Conservation (phyloP, 1,284 basidiomycete genomes). For the Cryptococcus deneoformans region DNA sequence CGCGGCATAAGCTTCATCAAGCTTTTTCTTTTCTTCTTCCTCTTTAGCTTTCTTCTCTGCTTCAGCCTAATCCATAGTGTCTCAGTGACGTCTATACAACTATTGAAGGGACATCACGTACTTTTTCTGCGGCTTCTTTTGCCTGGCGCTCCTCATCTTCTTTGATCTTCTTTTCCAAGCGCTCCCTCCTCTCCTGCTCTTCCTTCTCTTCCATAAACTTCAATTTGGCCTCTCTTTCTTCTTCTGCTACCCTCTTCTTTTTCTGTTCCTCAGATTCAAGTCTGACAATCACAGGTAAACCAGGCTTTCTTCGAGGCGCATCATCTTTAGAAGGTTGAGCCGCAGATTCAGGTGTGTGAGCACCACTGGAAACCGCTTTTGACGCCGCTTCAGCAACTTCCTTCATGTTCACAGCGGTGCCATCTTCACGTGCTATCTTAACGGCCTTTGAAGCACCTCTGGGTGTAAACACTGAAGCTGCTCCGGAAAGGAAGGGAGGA, state of each 20-base stretch:
- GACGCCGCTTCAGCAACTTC: slow-evolving; percentile 17
- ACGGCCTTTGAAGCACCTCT: slow-evolving; percentile 27
- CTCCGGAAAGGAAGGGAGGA: slow-evolving; percentile 28
- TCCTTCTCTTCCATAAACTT: slow-evolving; percentile 42
- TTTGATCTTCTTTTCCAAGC: slow-evolving; percentile 36
- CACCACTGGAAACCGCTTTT: slow-evolving; percentile 17
- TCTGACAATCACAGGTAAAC: slow-evolving; percentile 46
- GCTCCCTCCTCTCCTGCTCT: slow-evolving; percentile 45
- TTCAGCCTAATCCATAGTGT: slow-evolving; percentile 50
- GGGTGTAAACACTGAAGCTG: slow-evolving; percentile 42
- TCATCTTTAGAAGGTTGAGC: not conserved
- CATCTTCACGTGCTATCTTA: slow-evolving; percentile 48
- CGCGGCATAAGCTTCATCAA: slow-evolving; percentile 17
- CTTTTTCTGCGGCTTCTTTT: slow-evolving; percentile 52
- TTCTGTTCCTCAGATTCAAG: slow-evolving; percentile 55
- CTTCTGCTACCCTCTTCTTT: slow-evolving; percentile 47
- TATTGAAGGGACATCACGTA: slow-evolving; percentile 49
- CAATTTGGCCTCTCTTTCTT: slow-evolving; percentile 39
- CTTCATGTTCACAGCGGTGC: slow-evolving; percentile 42
- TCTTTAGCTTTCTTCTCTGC: slow-evolving; percentile 28
- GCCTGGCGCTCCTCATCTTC: slow-evolving; percentile 45
- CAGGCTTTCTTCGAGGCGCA: slow-evolving; percentile 26
- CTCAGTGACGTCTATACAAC: slow-evolving; percentile 42
- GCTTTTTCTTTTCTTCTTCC: slow-evolving; percentile 43
- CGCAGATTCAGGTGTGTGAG: not conserved